Evolutionary conservation across 805 yeast species (phyloP).

Genomic region (Metschnikowia cubensis): DNA sequence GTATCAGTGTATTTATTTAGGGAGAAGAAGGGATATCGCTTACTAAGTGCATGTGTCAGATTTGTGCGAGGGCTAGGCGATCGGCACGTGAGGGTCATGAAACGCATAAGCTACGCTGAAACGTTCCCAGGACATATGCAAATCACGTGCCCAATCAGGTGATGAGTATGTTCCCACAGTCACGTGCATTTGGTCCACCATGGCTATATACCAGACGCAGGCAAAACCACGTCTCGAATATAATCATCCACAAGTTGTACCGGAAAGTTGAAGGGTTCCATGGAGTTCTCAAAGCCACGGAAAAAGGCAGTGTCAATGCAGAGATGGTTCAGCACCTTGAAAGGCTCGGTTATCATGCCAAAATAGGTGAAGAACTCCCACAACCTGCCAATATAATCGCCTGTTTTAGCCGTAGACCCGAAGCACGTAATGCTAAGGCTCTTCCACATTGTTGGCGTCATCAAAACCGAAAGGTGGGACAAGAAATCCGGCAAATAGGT

Average conservation of each 20-base stretch:
- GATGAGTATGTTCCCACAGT: background rate
- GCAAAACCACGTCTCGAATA: constrained; percentile 10
- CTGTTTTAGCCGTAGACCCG: constrained; percentile 8
- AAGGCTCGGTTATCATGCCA: constrained; percentile 5
- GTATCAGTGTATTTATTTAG: background rate
- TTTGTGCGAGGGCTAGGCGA: constrained; percentile 3
- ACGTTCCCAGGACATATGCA: background rate
- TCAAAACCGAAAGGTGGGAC: constrained; percentile 5
- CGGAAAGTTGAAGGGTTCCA: constrained; percentile 11
- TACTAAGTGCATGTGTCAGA: constrained; percentile 3
- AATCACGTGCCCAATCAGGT: background rate
- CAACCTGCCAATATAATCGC: constrained; percentile 10
- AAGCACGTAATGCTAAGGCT: constrained; percentile 10
- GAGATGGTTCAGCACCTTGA: constrained; percentile 7
- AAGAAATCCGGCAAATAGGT: constrained; percentile 8
- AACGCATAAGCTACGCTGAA: background rate
- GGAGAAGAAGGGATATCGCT: background rate
- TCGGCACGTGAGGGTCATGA: constrained; percentile 5
- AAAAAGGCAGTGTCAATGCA: constrained; percentile 13
- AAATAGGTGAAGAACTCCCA: constrained; percentile 14
- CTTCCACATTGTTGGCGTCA: constrained; percentile 9
- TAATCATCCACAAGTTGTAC: constrained; percentile 11
- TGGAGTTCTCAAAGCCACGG: constrained; percentile 9
- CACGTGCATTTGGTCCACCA: background rate
- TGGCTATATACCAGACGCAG: constrained; percentile 4